These are phyloP conservation scores for Apiospora kogelbergensis DNA, from an alignment of 2,329 filamentous ascomycete species.

Conservation along the genomic window DNA sequence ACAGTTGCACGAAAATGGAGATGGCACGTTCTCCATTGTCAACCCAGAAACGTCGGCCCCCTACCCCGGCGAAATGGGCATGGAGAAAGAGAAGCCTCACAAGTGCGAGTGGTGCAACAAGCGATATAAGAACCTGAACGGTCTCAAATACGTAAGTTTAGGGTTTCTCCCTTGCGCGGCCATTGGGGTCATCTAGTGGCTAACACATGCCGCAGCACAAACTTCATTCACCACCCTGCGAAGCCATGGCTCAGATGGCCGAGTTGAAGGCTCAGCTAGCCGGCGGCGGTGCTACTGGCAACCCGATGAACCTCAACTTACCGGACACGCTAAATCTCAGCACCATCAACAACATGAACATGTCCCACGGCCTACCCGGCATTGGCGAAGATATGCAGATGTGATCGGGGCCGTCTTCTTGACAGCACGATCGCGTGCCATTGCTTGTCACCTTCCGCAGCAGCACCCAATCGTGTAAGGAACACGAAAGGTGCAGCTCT, in stretches of 20 bases:
- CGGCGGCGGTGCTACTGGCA: slow-evolving; percentile 17
- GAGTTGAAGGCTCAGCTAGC: slow-evolving; percentile 39
- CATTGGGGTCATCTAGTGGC: not conserved
- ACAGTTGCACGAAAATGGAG: slow-evolving; percentile 92
- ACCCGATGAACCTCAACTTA: slow-evolving; percentile 22
- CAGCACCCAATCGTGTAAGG: not conserved
- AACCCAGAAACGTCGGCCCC: slow-evolving; percentile 93
- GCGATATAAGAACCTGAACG: slow-evolving; percentile 98
- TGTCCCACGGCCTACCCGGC: slow-evolving; percentile 48
- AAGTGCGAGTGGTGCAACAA: slow-evolving; percentile 97
- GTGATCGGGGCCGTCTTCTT: slow-evolving; percentile 18
- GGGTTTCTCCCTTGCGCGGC: not conserved
- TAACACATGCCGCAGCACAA: slow-evolving; percentile 54
- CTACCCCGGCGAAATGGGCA: slow-evolving; percentile 94
- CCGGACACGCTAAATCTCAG: not conserved
- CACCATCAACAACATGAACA: slow-evolving; percentile 21
- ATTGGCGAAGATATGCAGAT: slow-evolving; percentile 54
- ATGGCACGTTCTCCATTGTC: slow-evolving; percentile 97
- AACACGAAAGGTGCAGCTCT: not conserved
- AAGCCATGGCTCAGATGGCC: slow-evolving; percentile 68
- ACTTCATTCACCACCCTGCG: slow-evolving; percentile 84
- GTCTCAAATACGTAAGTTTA: slow-evolving; percentile 81
- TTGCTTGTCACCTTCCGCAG: not conserved
- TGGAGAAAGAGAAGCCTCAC: slow-evolving; percentile 99
- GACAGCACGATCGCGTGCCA: slow-evolving; percentile 8